Evolutionary conservation across 768 basidiomycete species (phyloP), one percentile per base, ranked within the genome.

Genomic region (Agrocybe chaxingu): DNA sequence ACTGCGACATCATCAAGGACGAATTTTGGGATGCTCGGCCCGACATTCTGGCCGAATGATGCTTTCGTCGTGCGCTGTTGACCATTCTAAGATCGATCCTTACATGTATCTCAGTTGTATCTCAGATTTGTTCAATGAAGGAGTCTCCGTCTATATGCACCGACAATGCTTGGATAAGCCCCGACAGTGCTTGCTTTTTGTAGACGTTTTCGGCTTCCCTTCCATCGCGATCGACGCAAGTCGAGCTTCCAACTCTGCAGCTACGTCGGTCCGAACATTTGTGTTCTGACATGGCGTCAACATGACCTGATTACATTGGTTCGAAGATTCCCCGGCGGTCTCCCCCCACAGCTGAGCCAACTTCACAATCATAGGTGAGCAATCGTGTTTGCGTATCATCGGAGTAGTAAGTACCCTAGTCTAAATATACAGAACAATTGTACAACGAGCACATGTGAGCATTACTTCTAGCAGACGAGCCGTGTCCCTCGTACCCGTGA

Each of bases 1-100:
- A 96, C 57, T 89, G 85, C 63, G 93, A 96, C 68, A 78, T 96
- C 51, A 93, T 96, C 52, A 76, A 78, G 47, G 82, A 89, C 47
- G 78, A 75, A 0, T 95, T 96, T 67, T 97, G 94, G 94, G 63
- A 74, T 6, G 69, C 73, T 29, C 68, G 85, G 47, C 78, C 82
- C 8, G 66, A 75, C 43, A 59, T 91, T 19, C 70, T 89, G 47
- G 66, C 45, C 49, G 60, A 62, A 31, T 58, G 47, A 58, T 39
- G 29, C 39, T n/a, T 30, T 35, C 32, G 8, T 38, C 41, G n/a
- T 43, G 13, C 36, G 16, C 12, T 11, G 31, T 44, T 35, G 2
- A 12, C 5, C 2, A 47, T 16, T 16, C 16, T 37, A 47, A 8
- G 29, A 24, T 24, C 35, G 5, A 16, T 48, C 45, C 29, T 10